These are phyloP conservation scores for Pseudophaeomoniella oleicola DNA, from an alignment of 2,329 filamentous ascomycete species.

Conservation along the genomic window DNA sequence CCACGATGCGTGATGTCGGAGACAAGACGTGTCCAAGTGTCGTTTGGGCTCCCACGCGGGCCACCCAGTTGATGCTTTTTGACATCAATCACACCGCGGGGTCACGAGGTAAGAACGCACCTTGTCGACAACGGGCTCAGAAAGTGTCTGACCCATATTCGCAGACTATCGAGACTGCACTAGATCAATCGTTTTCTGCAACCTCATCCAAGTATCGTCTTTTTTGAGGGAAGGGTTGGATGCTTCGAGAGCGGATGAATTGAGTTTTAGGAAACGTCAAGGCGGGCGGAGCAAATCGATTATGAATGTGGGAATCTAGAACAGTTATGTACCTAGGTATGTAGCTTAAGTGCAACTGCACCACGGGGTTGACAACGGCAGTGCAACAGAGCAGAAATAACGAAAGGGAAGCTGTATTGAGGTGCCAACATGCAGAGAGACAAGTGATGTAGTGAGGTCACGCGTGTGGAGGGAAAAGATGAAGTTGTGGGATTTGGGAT, in stretches of 20 bases:
- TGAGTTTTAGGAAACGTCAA: slow-evolving; percentile 1
- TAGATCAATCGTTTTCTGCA: background rate
- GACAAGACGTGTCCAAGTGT: background rate
- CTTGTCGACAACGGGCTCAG: slow-evolving; percentile 98
- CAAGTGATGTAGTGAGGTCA: slow-evolving; percentile 3
- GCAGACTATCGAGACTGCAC: slow-evolving; percentile 6
- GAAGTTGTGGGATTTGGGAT: slow-evolving; percentile 4
- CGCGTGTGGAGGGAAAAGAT: slow-evolving; percentile 3
- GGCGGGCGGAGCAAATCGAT: slow-evolving; percentile 2
- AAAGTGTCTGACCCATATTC: slow-evolving; percentile 96
- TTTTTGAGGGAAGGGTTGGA: background rate
- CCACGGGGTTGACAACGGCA: background rate
- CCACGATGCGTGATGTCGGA: too few species aligned
- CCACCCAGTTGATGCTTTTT: too few species aligned
- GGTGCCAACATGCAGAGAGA: background rate
- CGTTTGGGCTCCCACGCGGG: too few species aligned
- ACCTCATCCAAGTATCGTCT: too few species aligned
- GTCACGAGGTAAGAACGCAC: slow-evolving; percentile 37
- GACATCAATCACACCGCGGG: background rate
- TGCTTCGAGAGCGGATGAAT: background rate
- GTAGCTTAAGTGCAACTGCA: background rate
- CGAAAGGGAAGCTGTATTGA: background rate
- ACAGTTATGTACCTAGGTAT: too few species aligned
- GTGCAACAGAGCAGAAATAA: background rate
- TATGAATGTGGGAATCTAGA: slow-evolving; percentile 1